Percentiles rank a stretch among this genome's conserved stretches.
These are phyloP conservation scores for Lentinus brumalis DNA, from an alignment of 768 basidiomycete genomes.

Conservation along the genomic window DNA sequence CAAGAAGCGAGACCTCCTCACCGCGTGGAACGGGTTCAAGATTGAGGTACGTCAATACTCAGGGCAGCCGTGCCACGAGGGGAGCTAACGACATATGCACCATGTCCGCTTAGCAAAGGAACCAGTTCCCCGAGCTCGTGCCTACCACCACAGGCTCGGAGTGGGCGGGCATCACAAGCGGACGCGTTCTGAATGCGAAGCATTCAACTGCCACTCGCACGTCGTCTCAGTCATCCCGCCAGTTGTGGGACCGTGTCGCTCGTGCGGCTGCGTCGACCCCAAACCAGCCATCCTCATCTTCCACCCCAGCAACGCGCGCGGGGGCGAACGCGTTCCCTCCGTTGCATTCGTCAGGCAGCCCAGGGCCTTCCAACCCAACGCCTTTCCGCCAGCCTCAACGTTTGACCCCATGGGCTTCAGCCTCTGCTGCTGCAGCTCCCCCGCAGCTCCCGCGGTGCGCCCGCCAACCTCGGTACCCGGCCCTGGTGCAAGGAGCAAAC, in stretches of 20 bases:
- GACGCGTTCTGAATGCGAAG: slow-evolving; percentile 84
- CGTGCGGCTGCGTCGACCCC: slow-evolving; percentile 63
- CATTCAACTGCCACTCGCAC: slow-evolving; percentile 65
- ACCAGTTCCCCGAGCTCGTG: slow-evolving; percentile 79
- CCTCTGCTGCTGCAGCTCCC: slow-evolving; percentile 30
- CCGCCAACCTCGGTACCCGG: slow-evolving; percentile 35
- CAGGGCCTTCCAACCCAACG: slow-evolving; percentile 2
- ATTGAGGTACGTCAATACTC: slow-evolving; percentile 59
- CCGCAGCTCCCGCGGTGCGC: slow-evolving; percentile 25
- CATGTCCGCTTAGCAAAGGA: slow-evolving; percentile 61
- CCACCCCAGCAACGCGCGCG: slow-evolving; percentile 28
- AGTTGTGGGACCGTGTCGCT: slow-evolving; percentile 87
- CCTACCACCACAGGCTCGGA: slow-evolving; percentile 60
- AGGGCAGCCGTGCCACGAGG: neutral
- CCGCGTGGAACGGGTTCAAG: slow-evolving; percentile 83
- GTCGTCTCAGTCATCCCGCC: slow-evolving; percentile 57
- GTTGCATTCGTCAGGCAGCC: slow-evolving; percentile 18
- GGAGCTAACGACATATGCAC: neutral
- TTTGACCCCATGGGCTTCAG: slow-evolving; percentile 61
- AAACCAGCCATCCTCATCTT: slow-evolving; percentile 32
- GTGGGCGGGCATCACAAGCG: slow-evolving; percentile 80
- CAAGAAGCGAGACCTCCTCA: slow-evolving; percentile 74
- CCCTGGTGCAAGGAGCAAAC: slow-evolving; percentile 30
- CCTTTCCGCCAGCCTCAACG: slow-evolving; percentile 47
- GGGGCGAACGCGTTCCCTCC: slow-evolving; percentile 34